Base-by-base conservation (phyloP, 768 basidiomycete species). In the Panellus pusillus region DNA sequence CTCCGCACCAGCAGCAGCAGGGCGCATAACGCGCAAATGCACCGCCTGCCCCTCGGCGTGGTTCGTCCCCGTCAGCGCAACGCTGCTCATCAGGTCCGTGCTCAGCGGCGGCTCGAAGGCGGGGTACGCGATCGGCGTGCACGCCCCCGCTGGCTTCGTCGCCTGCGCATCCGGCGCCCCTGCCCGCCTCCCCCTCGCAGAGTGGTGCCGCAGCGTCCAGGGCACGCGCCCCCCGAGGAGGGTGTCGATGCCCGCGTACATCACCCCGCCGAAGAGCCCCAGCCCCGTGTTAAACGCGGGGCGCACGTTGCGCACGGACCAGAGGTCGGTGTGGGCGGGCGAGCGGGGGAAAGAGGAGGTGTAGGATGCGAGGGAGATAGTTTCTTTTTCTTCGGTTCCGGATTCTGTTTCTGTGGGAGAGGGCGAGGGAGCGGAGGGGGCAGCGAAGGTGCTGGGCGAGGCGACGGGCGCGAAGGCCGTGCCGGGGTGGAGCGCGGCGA, bases 21-120 rank as follows among this genome's bases (percentile, higher is more conserved):
- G 5, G 1, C 49, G 31, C 55, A 84, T 67, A 3, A 97, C 82
- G 29, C 88, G 79, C 44, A 98, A 75, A 71, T 99, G 97, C 13
- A 92, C 75, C 3, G 88, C 93, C 68, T 98, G 93, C 68, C 98
- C 93, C 68, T 99, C 96, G 15, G 89, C 86, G 65, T 98, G 96
- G 66, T 96, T 96, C 14, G 96, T 98, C 0, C 90, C 91, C 7
- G 96, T 97, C 40, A 97, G 79, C 3, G 90, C 79, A 36, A 99
- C 80, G 31, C 89, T 89, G 0, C 93, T 98, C 68, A 98, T 77
- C 63, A 99, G 75, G 67, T 98, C 96, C 27, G 96, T 98, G 6
- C 91, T 93, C 13, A 98, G 75, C 7, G 93, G 91, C 2, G 94
- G 84, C 66, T 98, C 86, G 47, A 90, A 91, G 5, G 84, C 72